These are phyloP conservation scores for Monosporascus sp. DNA, from an alignment of 2,329 filamentous ascomycete genomes.

Conservation along the genomic window DNA sequence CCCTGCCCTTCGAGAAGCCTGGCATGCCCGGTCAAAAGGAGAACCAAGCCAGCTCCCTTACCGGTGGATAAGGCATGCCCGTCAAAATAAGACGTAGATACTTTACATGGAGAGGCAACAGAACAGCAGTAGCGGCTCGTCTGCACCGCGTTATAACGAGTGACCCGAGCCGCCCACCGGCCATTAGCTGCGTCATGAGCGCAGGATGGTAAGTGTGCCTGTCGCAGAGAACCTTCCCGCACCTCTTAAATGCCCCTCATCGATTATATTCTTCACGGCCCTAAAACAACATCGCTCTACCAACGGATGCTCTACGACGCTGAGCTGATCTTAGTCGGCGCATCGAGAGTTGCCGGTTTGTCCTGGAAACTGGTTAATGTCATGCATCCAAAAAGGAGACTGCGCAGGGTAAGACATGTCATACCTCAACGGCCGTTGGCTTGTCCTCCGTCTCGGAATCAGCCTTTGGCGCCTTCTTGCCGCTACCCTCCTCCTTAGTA, in stretches of 20 bases:
- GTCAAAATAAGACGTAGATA: neutral
- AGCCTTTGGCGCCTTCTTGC: conserved; percentile 17
- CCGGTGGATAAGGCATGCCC: neutral
- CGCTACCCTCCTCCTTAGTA: conserved; percentile 32
- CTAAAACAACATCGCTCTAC: conserved; percentile 1
- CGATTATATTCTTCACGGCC: conserved; percentile 13
- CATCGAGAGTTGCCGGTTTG: conserved; percentile 10
- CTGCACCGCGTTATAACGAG: neutral
- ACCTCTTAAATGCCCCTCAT: neutral
- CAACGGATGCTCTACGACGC: conserved; percentile 9
- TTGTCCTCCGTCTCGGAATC: conserved; percentile 11
- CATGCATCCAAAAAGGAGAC: neutral
- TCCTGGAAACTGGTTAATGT: conserved; percentile 8
- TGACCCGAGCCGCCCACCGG: neutral
- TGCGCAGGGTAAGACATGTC: neutral
- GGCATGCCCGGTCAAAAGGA: neutral
- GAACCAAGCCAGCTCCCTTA: neutral
- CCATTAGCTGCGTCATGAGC: neutral
- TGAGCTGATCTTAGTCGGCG: conserved; percentile 23
- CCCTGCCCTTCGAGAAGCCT: neutral
- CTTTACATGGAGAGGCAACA: neutral
- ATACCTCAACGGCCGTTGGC: conserved; percentile 27
- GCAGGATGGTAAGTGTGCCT: neutral
- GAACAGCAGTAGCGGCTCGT: neutral
- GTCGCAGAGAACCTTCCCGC: neutral